Evolutionary conservation across 2,329 filamentous ascomycete genomes (phyloP), one percentile per base, ranked within the genome.

Genomic region (Magnaporthiopsis rhizophila): DNA sequence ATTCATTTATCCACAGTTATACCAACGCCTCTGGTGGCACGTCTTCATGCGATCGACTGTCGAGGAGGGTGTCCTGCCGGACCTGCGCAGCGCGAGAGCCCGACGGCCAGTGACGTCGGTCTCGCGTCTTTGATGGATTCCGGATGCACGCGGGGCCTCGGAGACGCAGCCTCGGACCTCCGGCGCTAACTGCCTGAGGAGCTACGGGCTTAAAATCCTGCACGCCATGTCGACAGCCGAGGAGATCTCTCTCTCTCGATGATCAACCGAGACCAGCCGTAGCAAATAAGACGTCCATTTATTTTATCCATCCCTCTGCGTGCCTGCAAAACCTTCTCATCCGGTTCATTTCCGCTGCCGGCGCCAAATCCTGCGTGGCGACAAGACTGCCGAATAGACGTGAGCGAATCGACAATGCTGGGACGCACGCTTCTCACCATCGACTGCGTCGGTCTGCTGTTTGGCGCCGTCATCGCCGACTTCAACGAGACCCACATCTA

Each of bases 361-460:
- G 15, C 15, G 18, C 15, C 11, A 45, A 45, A 18, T 18, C 13
- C 38, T 18, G 38, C 15, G 38, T 18, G 11, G 18, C 38, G 11
- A 12, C 4, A 36, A 36, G 11, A 13, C 34, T 4, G 11, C 34
- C 34, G 12, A 11, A 36, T 4, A 36, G 34, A 13, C 34, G 11
- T 13, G 12, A 34, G 24, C 38, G 15, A 30, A 63, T 13, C n/a
- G 18, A 71, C 30, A 15, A 74, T 77, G 71, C 59, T 79, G 9
- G 77, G 77, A 62, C 76, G 76, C 62, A 61, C 73, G 6, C 69
- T 80, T n/a, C 72, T 80, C n/a, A 77, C 76, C 0, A n/a, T 78
- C 34, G 74, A 78, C 59, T 69, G 71, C 26, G 7, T 77, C 38
- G 70, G 71, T 30, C 73, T 80, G 11, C 66, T 78, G n/a, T 57